A percentile compares a stretch with the other conserved stretches of the same genome.
These are phyloP conservation scores for Fusarium odoratissimum DNA, from an alignment of 2,329 filamentous ascomycete genomes.

Conservation along the genomic window DNA sequence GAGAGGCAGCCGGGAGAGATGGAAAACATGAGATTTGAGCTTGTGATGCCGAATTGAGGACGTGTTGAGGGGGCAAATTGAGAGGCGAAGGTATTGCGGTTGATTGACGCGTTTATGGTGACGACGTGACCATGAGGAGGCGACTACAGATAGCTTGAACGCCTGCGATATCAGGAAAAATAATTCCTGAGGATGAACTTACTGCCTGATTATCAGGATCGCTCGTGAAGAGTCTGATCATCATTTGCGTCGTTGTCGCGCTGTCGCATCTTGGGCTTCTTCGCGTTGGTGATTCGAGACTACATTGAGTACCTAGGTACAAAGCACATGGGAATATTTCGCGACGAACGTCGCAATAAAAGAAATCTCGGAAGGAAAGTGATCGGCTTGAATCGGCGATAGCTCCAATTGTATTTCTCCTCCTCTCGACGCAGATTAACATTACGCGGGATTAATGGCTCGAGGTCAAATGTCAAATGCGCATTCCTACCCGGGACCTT, in stretches of 20 bases:
- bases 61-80: not conserved
- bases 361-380: accelerated
- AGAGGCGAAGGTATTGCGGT: not conserved
- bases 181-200: not conserved
- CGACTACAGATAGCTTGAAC: not conserved
- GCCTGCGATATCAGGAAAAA: not conserved
- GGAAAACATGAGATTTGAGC: not conserved
- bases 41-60: not conserved
- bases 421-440: accelerated
- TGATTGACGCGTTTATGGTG: not conserved
- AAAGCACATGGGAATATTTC: not conserved
- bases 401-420: not conserved
- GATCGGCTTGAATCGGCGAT: not conserved
- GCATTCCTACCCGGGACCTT: not conserved
- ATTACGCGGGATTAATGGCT: accelerated
- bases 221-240: not conserved
- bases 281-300: not conserved
- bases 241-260: not conserved
- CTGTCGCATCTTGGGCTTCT: too few relatives aligned
- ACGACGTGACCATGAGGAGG: not conserved
- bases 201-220: not conserved
- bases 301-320: too few relatives aligned
- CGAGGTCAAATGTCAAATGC: not conserved
- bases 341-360: not conserved
- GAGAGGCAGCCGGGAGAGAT: not conserved